phyloP scores from a whole-genome alignment of 192 early-diverging fungal species.

The Rhizophagus sp. region DNA sequence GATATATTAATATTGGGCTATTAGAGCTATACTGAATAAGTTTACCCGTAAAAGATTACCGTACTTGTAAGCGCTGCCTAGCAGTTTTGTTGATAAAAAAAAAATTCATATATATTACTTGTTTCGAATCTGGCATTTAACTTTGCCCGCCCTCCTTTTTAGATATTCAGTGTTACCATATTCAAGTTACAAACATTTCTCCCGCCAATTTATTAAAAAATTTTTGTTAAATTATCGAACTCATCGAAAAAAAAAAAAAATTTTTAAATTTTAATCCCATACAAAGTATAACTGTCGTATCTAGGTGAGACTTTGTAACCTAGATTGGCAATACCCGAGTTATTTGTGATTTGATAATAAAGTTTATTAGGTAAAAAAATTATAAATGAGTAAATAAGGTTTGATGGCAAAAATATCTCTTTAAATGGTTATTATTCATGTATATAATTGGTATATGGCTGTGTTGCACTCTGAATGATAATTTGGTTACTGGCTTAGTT shows the following conservation, averaged over 20 bases:
- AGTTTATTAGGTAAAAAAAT: no score
- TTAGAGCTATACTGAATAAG: neutral
- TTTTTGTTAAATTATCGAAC: neutral
- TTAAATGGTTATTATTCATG: no score
- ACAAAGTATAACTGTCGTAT: no score
- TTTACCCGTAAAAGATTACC: neutral
- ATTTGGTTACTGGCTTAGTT: neutral
- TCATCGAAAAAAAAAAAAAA: no score
- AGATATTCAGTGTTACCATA: neutral
- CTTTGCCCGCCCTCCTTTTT: neutral
- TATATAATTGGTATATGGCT: neutral
- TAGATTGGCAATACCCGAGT: no score
- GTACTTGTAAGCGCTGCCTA: neutral
- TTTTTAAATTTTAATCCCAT: no score
- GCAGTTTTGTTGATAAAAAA: no score
- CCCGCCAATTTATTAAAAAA: neutral
- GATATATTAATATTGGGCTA: neutral
- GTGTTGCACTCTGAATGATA: neutral
- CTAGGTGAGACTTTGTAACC: no score
- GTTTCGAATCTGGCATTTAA: neutral
- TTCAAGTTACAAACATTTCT: neutral
- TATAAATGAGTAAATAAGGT: no score
- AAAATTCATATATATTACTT: neutral
- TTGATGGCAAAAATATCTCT: no score
- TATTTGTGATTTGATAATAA: no score